phyloP scores from a whole-genome alignment of 2,329 filamentous ascomycete species.

The Torrubiellomyces zombiae region DNA sequence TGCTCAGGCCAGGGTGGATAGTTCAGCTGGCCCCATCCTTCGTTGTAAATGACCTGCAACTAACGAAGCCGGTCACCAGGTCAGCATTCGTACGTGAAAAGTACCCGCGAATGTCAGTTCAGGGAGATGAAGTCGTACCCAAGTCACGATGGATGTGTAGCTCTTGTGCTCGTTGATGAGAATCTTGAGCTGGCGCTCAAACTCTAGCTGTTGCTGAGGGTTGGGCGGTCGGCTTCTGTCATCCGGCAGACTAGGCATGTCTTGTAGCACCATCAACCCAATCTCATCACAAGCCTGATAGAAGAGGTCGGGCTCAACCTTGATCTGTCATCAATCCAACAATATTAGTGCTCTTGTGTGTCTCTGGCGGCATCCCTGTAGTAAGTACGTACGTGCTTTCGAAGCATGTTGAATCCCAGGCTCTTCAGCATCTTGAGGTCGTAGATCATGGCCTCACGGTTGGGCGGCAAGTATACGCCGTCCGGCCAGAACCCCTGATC shows the following conservation, averaged over 20 bases:
- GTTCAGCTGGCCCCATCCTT: slow-evolving; percentile 50
- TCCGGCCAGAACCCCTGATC: slow-evolving; percentile 62
- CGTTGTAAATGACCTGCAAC: slow-evolving; percentile 52
- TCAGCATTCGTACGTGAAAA: no score
- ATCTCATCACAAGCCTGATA: slow-evolving; percentile 51
- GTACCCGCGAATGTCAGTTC: background rate
- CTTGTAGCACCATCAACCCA: slow-evolving; percentile 51
- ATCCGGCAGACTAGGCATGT: slow-evolving; percentile 46
- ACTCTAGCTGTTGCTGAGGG: slow-evolving; percentile 42
- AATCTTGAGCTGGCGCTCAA: slow-evolving; percentile 43
- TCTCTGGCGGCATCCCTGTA: no score
- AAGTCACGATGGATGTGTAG: slow-evolving; percentile 48
- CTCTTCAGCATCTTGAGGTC: slow-evolving; percentile 47
- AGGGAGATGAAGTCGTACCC: no score
- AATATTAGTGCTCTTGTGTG: no score
- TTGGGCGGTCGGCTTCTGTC: slow-evolving; percentile 18
- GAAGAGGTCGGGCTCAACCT: slow-evolving; percentile 49
- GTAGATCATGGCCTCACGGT: slow-evolving; percentile 48
- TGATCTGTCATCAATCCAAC: slow-evolving; percentile 29
- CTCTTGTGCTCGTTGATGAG: slow-evolving; percentile 46
- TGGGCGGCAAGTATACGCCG: slow-evolving; percentile 49
- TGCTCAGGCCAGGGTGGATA: slow-evolving; percentile 36
- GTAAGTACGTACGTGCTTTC: slow-evolving; percentile 42
- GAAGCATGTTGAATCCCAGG: slow-evolving; percentile 52
- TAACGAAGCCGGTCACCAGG: no score